Percentiles rank a stretch among this genome's conserved stretches.
Evolutionary conservation across 1,284 basidiomycete genomes (phyloP).

Genomic region (Cerrena zonata): DNA sequence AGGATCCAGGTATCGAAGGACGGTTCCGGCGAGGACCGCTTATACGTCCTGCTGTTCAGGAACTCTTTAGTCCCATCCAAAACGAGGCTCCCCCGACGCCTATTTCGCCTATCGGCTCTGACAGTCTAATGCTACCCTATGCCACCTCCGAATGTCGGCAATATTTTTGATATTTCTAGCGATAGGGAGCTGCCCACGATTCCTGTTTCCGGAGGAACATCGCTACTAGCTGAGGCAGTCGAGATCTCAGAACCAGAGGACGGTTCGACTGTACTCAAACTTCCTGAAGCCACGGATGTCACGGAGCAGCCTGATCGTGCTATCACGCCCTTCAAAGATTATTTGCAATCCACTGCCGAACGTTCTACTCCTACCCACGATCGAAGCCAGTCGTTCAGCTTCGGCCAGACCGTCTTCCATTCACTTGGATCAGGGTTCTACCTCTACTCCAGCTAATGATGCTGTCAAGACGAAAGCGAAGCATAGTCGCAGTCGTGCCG

Average conservation of each 20-base stretch:
- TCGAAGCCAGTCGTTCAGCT: conserved; percentile 54
- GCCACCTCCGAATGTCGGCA: conserved; percentile 32
- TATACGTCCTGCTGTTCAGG: conserved; percentile 22
- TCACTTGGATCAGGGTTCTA: too few species aligned
- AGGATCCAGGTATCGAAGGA: conserved; percentile 32
- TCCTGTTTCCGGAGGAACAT: conserved; percentile 36
- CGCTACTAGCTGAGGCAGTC: conserved; percentile 39
- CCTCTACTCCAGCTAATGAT: conserved; percentile 20
- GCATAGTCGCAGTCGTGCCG: conserved; percentile 43
- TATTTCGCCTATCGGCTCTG: conserved; percentile 5
- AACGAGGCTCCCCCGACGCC: conserved; percentile 23
- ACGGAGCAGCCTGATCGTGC: conserved; percentile 3
- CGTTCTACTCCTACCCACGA: conserved; percentile 21
- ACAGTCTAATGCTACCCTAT: conserved; percentile 26
- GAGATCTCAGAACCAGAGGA: conserved; percentile 32
- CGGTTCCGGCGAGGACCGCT: conserved; percentile 24
- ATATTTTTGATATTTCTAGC: conserved; percentile 50
- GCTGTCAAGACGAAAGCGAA: conserved; percentile 11
- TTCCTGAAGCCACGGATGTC: background rate
- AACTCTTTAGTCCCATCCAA: conserved; percentile 30
- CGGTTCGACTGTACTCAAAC: conserved; percentile 11
- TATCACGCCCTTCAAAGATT: conserved; percentile 21
- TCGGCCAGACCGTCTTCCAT: conserved; percentile 56
- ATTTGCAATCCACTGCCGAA: conserved; percentile 17
- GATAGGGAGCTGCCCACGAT: conserved; percentile 45